A percentile compares a stretch with the other conserved stretches of the same genome.
These are phyloP conservation scores for Grigorovia jiainica DNA, from an alignment of 805 yeast species.

Conservation along the genomic window DNA sequence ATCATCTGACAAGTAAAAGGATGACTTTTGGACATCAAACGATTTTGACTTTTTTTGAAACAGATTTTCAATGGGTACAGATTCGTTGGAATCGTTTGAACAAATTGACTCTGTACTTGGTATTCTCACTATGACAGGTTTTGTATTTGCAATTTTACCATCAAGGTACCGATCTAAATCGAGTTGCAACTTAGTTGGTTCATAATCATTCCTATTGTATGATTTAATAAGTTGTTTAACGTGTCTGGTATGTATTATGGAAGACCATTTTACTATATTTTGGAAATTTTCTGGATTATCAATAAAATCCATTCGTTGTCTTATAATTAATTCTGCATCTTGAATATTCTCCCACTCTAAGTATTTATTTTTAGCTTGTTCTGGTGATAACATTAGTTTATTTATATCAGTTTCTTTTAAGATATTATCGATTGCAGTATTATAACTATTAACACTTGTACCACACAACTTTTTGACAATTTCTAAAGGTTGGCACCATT, in stretches of 20 bases:
- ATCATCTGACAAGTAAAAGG: too few species aligned
- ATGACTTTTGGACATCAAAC: too few species aligned
- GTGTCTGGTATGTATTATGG: constrained; percentile 16
- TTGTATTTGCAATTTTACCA: neutral
- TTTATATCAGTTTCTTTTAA: constrained; percentile 14
- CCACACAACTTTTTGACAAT: constrained; percentile 40
- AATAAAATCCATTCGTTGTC: constrained; percentile 35
- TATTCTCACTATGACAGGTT: neutral
- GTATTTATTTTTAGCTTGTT: constrained; percentile 30
- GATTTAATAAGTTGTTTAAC: constrained; percentile 13
- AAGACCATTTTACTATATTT: constrained; percentile 15
- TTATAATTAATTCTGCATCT: constrained; percentile 49
- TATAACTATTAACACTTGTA: constrained; percentile 9
- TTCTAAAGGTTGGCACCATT: constrained; percentile 74
- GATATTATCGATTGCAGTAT: constrained; percentile 10
- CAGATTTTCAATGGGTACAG: neutral
- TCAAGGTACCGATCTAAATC: constrained; percentile 13
- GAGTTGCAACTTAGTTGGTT: constrained; percentile 6
- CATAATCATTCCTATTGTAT: constrained; percentile 7
- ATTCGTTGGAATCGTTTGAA: neutral
- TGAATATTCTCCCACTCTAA: constrained; percentile 58
- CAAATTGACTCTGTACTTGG: neutral
- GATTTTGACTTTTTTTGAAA: neutral
- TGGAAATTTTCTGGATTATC: constrained; percentile 10
- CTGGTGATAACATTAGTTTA: constrained; percentile 9